These are phyloP conservation scores for Achaetomiella virescens DNA, from an alignment of 495 filamentous ascomycete species.

Conservation along the genomic window DNA sequence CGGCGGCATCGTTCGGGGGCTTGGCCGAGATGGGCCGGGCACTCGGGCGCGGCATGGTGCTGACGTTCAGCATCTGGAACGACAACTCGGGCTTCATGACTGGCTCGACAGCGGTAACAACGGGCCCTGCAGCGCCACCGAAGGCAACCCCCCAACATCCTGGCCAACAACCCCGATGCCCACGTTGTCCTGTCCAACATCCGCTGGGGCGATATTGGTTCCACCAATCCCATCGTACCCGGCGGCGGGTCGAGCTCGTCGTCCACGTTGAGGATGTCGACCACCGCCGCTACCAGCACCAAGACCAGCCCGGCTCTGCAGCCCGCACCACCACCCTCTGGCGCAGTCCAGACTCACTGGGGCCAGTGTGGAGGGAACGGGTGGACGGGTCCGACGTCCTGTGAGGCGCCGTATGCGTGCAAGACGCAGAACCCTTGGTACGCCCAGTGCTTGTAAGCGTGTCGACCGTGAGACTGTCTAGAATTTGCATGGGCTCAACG, in stretches of 20 bases:
- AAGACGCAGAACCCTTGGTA: not conserved
- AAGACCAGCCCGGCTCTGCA: not conserved
- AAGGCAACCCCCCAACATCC: slow-evolving; percentile 47
- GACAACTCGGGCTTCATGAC: slow-evolving; percentile 52
- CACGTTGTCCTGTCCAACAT: slow-evolving; percentile 58
- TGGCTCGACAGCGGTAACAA: slow-evolving; percentile 54
- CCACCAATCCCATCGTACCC: slow-evolving; percentile 25
- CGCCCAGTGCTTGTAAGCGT: not conserved
- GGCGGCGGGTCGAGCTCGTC: not conserved
- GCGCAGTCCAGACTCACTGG: not conserved
- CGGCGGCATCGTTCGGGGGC: slow-evolving; percentile 52
- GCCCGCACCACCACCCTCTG: not conserved
- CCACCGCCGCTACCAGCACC: not conserved
- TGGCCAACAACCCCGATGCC: slow-evolving; percentile 39
- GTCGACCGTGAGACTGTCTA: too few species aligned
- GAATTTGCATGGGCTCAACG: too few species aligned
- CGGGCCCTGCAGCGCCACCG: slow-evolving; percentile 55
- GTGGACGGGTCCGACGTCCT: not conserved
- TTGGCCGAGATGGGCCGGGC: slow-evolving; percentile 52
- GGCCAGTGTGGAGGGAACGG: not conserved
- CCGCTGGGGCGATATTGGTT: slow-evolving; percentile 58
- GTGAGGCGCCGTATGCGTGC: not conserved
- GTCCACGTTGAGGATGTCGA: not conserved
- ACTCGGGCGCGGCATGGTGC: slow-evolving; percentile 56
- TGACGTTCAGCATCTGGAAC: slow-evolving; percentile 62